Conservation (phyloP, 2,329 filamentous ascomycete species). For the Trichoderma lentiforme region DNA sequence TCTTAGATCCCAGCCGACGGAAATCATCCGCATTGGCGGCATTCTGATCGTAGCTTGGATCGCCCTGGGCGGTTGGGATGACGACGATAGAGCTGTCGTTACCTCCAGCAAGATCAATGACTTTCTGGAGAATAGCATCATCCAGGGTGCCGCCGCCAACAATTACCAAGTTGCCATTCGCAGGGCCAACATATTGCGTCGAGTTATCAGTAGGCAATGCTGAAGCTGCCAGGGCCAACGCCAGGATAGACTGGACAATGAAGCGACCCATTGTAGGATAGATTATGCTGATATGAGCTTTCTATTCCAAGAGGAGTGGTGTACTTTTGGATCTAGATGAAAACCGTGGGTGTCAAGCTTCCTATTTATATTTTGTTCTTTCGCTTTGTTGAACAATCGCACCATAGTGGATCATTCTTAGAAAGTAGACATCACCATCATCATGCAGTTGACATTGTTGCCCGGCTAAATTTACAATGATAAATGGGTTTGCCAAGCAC, state of each 20-base stretch:
- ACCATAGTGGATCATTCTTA: conserved; percentile 14
- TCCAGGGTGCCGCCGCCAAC: conserved; percentile 4
- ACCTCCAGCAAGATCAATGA: conserved; percentile 1
- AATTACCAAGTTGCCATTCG: conserved; percentile 9
- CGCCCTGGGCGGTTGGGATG: conserved; percentile 3
- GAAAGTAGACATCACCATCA: neutral
- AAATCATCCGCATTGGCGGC: conserved; percentile 6
- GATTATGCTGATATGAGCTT: neutral
- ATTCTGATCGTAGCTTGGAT: conserved; percentile 5
- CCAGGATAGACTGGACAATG: neutral
- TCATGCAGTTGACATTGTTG: neutral
- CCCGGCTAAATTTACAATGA: neutral
- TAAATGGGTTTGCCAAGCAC: neutral
- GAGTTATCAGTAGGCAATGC: neutral
- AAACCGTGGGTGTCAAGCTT: no score
- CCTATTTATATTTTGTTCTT: neutral
- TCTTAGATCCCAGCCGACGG: neutral
- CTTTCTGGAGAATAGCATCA: neutral
- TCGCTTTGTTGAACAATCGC: neutral
- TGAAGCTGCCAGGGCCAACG: neutral
- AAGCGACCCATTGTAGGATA: neutral
- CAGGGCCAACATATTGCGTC: neutral
- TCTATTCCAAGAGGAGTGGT: neutral
- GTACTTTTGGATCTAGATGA: neutral
- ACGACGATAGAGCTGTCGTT: conserved; percentile 8